Evolutionary conservation across 2,329 filamentous ascomycete species (phyloP).

Genomic region (Arthrocladium fulminans): DNA sequence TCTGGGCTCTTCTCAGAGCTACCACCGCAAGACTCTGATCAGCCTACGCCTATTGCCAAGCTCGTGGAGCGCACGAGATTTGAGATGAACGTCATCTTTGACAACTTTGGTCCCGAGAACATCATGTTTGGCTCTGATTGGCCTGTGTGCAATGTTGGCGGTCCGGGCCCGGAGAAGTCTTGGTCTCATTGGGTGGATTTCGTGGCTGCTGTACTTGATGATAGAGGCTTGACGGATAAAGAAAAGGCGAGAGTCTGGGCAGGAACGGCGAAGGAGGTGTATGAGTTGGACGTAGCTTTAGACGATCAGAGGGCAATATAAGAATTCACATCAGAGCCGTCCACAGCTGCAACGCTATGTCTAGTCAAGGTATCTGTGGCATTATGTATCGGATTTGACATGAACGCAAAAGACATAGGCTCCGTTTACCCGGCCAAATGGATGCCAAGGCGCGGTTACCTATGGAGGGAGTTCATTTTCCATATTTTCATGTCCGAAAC

Average conservation of each 20-base stretch:
- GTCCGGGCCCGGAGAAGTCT: slow-evolving; percentile 46
- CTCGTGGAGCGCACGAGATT: slow-evolving; percentile 57
- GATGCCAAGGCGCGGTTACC: too few species aligned
- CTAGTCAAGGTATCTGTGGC: too few species aligned
- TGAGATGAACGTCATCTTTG: slow-evolving; percentile 64
- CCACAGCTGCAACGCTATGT: too few species aligned
- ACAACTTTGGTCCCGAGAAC: slow-evolving; percentile 55
- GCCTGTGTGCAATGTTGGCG: slow-evolving; percentile 74
- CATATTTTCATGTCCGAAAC: too few species aligned
- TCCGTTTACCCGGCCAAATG: too few species aligned
- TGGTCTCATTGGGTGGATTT: slow-evolving; percentile 70
- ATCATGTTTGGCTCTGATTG: slow-evolving; percentile 92
- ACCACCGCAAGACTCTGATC: slow-evolving; percentile 33
- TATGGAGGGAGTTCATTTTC: too few species aligned
- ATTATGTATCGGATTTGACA: too few species aligned
- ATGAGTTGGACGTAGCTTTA: slow-evolving; percentile 32
- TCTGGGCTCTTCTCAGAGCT: slow-evolving; percentile 79
- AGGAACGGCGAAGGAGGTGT: slow-evolving; percentile 63
- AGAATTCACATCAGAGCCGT: too few species aligned
- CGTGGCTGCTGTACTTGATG: slow-evolving; percentile 55
- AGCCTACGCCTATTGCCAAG: slow-evolving; percentile 37
- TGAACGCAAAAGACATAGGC: too few species aligned
- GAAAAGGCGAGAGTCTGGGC: slow-evolving; percentile 62
- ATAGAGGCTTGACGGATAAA: slow-evolving; percentile 45
- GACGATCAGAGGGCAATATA: not conserved